Evolutionary conservation across 1,284 basidiomycete species (phyloP).

Genomic region (Coniferiporia sulphurascens): DNA sequence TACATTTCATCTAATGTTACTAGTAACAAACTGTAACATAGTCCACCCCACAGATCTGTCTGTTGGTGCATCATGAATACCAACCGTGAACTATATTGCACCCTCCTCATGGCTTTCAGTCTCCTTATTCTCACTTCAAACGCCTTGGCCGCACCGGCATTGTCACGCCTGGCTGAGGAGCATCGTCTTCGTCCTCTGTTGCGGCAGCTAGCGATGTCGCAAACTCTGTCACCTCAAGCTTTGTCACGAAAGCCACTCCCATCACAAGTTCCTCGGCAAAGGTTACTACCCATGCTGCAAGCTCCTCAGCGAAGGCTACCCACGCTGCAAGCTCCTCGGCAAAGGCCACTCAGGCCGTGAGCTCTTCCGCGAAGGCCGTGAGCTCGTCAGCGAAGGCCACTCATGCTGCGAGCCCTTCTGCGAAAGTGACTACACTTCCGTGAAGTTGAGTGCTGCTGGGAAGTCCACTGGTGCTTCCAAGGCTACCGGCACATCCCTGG

Average conservation of each 20-base stretch:
- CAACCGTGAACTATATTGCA: too few relatives aligned
- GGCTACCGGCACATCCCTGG: slow-evolving; percentile 1
- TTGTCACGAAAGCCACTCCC: background rate
- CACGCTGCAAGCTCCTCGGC: background rate
- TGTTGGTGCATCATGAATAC: too few relatives aligned
- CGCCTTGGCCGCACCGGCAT: background rate
- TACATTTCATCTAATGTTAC: too few relatives aligned
- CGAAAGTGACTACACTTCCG: background rate
- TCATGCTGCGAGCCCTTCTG: too few relatives aligned
- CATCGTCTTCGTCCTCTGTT: too few relatives aligned
- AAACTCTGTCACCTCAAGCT: background rate
- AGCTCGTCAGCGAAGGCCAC: too few relatives aligned
- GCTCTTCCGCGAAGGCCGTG: too few relatives aligned
- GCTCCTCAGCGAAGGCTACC: background rate
- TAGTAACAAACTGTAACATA: too few relatives aligned
- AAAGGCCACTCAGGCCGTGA: background rate
- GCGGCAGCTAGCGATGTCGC: too few relatives aligned
- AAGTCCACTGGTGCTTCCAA: background rate
- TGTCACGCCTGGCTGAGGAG: background rate
- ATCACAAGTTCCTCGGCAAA: background rate
- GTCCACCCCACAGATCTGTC: too few relatives aligned
- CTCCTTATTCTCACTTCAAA: background rate
- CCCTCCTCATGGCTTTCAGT: too few relatives aligned
- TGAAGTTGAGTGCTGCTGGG: background rate
- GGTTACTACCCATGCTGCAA: too few relatives aligned